These are phyloP conservation scores for Termitomyces sp. DNA, from an alignment of 768 basidiomycete genomes.

Conservation along the genomic window DNA sequence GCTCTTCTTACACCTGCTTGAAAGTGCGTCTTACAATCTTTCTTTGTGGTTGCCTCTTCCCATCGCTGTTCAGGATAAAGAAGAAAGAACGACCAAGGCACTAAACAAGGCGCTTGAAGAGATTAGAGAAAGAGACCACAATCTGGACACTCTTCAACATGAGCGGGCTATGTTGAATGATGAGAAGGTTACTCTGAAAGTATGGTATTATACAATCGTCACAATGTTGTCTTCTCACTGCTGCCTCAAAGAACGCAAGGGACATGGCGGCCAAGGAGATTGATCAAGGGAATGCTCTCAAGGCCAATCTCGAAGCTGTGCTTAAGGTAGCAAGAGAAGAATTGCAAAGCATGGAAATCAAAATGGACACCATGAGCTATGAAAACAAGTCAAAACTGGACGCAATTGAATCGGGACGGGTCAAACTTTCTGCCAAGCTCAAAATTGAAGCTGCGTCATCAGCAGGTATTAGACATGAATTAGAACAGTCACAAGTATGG, in stretches of 20 bases:
- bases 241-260: too few species aligned
- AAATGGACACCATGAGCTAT: too few species aligned
- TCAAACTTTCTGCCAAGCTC: background rate
- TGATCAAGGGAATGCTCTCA: too few species aligned
- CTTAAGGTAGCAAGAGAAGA: too few species aligned
- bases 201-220: too few species aligned
- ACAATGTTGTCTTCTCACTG: too few species aligned
- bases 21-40: background rate
- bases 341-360: too few species aligned
- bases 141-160: background rate
- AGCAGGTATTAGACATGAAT: background rate
- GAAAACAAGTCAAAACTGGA: too few species aligned
- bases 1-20: background rate
- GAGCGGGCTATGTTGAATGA: background rate
- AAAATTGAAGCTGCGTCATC: background rate
- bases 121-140: background rate
- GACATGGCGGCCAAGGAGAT: too few species aligned
- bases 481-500: background rate
- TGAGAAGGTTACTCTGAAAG: background rate
- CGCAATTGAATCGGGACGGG: background rate
- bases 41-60: background rate
- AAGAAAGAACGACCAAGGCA: background rate
- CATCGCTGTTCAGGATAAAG: background rate
- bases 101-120: background rate
- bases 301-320: too few species aligned